phyloP scores from a whole-genome alignment of 164 flowering plant species.

The Vitis cinerea region DNA sequence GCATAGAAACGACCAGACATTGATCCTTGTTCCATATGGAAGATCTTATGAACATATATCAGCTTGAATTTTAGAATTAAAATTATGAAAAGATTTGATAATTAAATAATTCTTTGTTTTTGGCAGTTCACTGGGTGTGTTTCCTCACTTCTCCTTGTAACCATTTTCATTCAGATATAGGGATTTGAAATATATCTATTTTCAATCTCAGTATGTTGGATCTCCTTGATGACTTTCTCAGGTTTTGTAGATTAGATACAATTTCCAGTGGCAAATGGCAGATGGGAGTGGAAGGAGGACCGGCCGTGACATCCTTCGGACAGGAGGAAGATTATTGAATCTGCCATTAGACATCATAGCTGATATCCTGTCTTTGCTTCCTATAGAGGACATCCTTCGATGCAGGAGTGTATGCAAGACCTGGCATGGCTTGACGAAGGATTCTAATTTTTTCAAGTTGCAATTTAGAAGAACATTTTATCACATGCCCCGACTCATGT shows the following conservation, averaged over 20 bases:
- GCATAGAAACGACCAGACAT: no score
- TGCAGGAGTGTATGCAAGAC: slow-evolving; percentile 1
- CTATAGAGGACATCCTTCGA: background rate
- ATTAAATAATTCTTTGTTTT: background rate
- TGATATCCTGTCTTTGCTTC: background rate
- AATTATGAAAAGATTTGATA: no score
- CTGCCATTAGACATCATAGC: background rate
- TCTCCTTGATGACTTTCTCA: background rate
- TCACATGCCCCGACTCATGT: background rate
- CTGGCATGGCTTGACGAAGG: background rate
- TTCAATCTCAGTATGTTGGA: no score
- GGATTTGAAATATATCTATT: background rate
- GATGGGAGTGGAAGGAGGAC: background rate
- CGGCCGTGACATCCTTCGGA: background rate
- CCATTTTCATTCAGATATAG: background rate
- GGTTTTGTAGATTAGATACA: background rate
- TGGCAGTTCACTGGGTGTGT: background rate
- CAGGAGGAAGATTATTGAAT: background rate
- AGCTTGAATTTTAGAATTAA: background rate
- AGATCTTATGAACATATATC: no score
- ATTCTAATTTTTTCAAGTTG: background rate
- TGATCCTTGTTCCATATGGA: background rate
- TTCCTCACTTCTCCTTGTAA: background rate
- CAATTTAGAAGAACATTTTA: background rate
- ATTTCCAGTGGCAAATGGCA: background rate